Base-by-base conservation (phyloP, 768 basidiomycete species). In the Holtermannia corniformis region DNA sequence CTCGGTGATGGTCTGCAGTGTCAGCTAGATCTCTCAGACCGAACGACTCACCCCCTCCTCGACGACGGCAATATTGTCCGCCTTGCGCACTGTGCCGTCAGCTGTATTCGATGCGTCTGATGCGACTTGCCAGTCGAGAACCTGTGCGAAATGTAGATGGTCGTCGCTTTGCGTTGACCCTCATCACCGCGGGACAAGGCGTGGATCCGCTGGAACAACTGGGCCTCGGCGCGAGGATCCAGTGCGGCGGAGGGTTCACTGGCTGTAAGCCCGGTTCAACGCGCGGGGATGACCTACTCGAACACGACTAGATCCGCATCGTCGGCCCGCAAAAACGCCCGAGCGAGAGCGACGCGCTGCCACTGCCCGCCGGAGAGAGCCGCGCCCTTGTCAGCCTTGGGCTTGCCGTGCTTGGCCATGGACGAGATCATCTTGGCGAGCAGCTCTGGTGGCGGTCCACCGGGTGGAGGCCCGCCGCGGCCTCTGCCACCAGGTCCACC, bases 321-420 rank as follows among this genome's bases (percentile, higher is more conserved):
- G 76, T 79, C 45, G n/a, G 85, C 84, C 55, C 87, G 77, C 84
- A 90, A 87, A 63, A 91, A 90, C 14, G 87, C 85, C 45, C 89
- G 79, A 44, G 87, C 85, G 46, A 91, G 79, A 16, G 89, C 87
- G 52, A 92, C 80, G 60, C 62, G 50, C 45, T 65, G 66, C 66
- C 66, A 68, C 48, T 91, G 87, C 61, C 88, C 88, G 41, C 87
- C 87, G 12, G 85, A 88, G 48, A 89, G 74, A 41, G 84, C 85
- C 28, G 46, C 52, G 41, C 27, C 48, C 32, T 51, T 52, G 42
- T 44, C 47, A 41, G 5, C 14, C 27, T 22, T 21, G 16, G 42
- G 20, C 5, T 16, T 10, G 7, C 12, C 16, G 32, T 16, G 10
- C 10, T 16, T 7, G 32, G 7, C 32, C 32, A 37, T 37, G 4